These are phyloP conservation scores for Phialemonium atrogriseum DNA, from an alignment of 2,329 filamentous ascomycete genomes.

Conservation along the genomic window DNA sequence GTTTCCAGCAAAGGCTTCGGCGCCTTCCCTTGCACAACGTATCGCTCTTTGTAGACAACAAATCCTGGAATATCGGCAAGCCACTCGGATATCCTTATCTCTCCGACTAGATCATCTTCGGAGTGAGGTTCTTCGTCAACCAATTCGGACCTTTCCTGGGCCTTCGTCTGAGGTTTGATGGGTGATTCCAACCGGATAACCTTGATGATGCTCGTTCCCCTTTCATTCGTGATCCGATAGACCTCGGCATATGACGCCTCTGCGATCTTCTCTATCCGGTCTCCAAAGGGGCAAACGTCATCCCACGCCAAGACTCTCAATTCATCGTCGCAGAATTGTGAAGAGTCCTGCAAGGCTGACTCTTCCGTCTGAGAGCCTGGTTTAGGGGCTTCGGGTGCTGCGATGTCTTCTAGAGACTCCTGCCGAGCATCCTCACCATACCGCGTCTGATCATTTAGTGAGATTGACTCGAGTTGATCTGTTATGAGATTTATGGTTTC, in stretches of 20 bases:
- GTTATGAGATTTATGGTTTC: not conserved
- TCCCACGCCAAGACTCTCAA: slow-evolving; percentile 45
- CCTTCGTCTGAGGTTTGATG: slow-evolving; percentile 48
- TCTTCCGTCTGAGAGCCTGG: slow-evolving; percentile 4
- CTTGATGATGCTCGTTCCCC: slow-evolving; percentile 58
- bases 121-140: slow-evolving; percentile 52
- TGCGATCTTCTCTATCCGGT: slow-evolving; percentile 53
- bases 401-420: too few relatives aligned
- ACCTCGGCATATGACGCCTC: slow-evolving; percentile 61
- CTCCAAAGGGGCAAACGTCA: slow-evolving; percentile 45
- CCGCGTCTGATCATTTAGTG: not conserved
- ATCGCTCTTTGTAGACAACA: slow-evolving; percentile 57
- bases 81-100: slow-evolving; percentile 55
- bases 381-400: not conserved
- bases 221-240: slow-evolving; percentile 51
- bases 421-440: too few relatives aligned
- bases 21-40: slow-evolving; percentile 49
- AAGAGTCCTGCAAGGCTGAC: not conserved
- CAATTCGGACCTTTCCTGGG: slow-evolving; percentile 43
- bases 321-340: slow-evolving; percentile 3
- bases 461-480: not conserved
- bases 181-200: slow-evolving; percentile 51
- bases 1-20: slow-evolving; percentile 47
- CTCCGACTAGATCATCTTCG: slow-evolving; percentile 46
- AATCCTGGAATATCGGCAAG: slow-evolving; percentile 57